Conservation (phyloP, 164 flowering plant species). For the Stephania japonica region DNA sequence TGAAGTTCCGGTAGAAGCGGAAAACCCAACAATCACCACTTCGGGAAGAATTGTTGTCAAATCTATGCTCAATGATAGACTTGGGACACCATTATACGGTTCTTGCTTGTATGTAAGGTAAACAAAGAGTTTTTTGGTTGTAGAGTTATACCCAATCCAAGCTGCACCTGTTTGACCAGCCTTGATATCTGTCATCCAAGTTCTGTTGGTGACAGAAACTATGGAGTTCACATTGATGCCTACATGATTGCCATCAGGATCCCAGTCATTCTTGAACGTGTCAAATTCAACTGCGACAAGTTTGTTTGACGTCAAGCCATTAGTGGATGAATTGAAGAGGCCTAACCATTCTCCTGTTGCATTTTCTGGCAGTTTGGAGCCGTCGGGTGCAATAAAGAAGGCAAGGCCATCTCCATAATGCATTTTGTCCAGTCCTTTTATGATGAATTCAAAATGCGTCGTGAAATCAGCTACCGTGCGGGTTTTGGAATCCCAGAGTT, state of each 20-base stretch:
- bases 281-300: slow-evolving; percentile 44
- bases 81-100: slow-evolving; percentile 6
- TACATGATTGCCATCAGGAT: slow-evolving; percentile 33
- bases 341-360: slow-evolving; percentile 23
- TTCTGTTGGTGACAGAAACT: slow-evolving; percentile 13
- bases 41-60: slow-evolving; percentile 23
- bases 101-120: slow-evolving; percentile 8
- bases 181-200: slow-evolving; percentile 20
- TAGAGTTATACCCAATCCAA: slow-evolving; percentile 31
- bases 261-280: slow-evolving; percentile 25
- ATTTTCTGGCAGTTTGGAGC: slow-evolving; percentile 11
- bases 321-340: slow-evolving; percentile 20
- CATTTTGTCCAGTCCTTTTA: background rate
- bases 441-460: slow-evolving; percentile 25
- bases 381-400: slow-evolving; percentile 23
- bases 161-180: slow-evolving; percentile 17
- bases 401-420: slow-evolving; percentile 21
- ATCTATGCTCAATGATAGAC: slow-evolving; percentile 18
- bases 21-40: slow-evolving; percentile 22
- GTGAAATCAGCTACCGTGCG: slow-evolving; percentile 8
- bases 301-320: slow-evolving; percentile 6
- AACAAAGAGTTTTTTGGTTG: slow-evolving; percentile 16
- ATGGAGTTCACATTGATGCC: slow-evolving; percentile 37
- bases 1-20: slow-evolving; percentile 21
- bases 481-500: slow-evolving; percentile 18